A percentile compares a stretch with the other conserved stretches of the same genome.
phyloP scores from a whole-genome alignment of 192 early-diverging fungal genomes.

The Gamsiella multidivaricata region DNA sequence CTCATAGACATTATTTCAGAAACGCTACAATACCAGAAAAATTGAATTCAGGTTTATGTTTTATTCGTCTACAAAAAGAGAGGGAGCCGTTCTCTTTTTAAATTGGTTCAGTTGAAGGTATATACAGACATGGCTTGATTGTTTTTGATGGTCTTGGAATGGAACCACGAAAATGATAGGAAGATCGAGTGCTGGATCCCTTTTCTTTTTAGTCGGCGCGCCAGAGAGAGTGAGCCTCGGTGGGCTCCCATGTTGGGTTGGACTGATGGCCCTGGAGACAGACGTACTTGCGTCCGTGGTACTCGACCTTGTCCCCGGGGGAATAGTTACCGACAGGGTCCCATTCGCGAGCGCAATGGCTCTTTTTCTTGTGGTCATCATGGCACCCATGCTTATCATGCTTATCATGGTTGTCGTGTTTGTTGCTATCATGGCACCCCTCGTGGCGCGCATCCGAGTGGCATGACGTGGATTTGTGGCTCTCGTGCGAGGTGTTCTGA shows the following conservation, averaged over 20 bases:
- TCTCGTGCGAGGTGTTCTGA: conserved; percentile 5
- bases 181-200: not conserved
- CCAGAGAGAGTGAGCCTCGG: conserved; percentile 62
- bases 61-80: too few species aligned
- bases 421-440: not conserved
- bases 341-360: conserved; percentile 29
- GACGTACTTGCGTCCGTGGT: conserved; percentile 55
- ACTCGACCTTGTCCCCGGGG: conserved; percentile 59
- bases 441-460: not conserved
- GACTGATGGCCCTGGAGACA: conserved; percentile 60
- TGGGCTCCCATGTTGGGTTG: conserved; percentile 63
- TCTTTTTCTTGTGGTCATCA: too few species aligned
- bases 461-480: not conserved
- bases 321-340: conserved; percentile 57
- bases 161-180: too few species aligned
- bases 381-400: conserved; percentile 16
- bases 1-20: too few species aligned
- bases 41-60: too few species aligned
- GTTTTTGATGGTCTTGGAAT: too few species aligned
- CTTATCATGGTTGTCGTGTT: conserved; percentile 9
- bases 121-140: too few species aligned
- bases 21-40: too few species aligned
- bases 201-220: conserved; percentile 51
- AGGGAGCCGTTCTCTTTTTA: too few species aligned
- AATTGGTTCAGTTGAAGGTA: too few species aligned